Evolutionary conservation across 202 grass and related monocot genomes (phyloP).

Genomic region (Sporobolus alterniflorus): DNA sequence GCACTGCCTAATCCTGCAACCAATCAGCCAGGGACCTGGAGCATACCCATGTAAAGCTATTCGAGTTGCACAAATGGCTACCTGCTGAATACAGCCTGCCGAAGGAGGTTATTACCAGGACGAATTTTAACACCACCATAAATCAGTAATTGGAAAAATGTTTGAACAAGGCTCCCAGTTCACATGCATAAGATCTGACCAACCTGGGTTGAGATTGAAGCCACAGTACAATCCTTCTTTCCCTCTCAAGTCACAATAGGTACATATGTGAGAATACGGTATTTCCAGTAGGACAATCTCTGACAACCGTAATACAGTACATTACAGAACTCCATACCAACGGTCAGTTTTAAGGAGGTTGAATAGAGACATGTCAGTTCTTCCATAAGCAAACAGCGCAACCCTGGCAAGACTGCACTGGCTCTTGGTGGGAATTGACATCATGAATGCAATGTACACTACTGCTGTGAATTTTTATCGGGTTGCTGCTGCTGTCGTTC

Average conservation of each 20-base stretch:
- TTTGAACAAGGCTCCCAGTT: not conserved
- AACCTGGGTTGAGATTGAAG: not conserved
- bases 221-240: not conserved
- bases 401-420: not conserved
- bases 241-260: not conserved
- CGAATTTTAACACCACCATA: not conserved
- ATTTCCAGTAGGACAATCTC: slow-evolving; percentile 4
- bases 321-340: not conserved
- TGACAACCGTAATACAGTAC: not conserved
- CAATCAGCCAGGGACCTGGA: not conserved
- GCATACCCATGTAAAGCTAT: not conserved
- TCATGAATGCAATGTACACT: not conserved
- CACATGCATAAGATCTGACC: not conserved
- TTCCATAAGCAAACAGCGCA: not conserved
- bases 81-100: not conserved
- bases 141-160: not conserved
- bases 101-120: not conserved
- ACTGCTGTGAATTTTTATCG: slow-evolving; percentile 30
- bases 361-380: not conserved
- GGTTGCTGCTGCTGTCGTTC: slow-evolving; percentile 45
- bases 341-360: not conserved
- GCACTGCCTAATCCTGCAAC: not conserved
- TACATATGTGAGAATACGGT: not conserved
- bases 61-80: not conserved
- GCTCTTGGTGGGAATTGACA: not conserved